Evolutionary conservation across 495 filamentous ascomycete genomes (phyloP).

Genomic region (Letharia lupina): DNA sequence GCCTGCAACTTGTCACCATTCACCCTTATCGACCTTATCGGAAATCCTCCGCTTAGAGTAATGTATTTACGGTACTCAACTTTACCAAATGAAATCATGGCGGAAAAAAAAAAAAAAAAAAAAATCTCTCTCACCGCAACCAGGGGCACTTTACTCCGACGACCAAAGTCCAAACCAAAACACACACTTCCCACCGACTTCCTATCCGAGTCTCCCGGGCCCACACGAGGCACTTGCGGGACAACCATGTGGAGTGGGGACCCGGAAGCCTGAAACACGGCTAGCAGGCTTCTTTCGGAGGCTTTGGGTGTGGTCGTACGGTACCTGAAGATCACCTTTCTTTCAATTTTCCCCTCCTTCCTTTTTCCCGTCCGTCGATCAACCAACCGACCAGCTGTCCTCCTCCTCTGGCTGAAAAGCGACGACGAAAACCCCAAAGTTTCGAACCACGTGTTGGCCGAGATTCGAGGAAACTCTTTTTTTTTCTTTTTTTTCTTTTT

Average conservation of each 20-base stretch:
- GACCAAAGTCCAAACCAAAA: not conserved
- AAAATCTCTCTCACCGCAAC: too few relatives aligned
- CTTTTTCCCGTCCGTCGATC: not conserved
- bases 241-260: not conserved
- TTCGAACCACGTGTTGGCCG: not conserved
- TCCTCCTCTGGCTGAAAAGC: not conserved
- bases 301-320: too few relatives aligned
- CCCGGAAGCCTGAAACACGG: not conserved
- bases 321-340: constrained; percentile 1
- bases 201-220: too few relatives aligned
- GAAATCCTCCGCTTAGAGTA: not conserved
- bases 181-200: not conserved
- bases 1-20: not conserved
- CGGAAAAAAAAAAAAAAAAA: too few relatives aligned
- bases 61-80: too few relatives aligned
- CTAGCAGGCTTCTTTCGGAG: not conserved
- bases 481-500: not conserved
- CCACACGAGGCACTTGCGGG: not conserved
- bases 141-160: too few relatives aligned
- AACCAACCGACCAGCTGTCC: too few relatives aligned
- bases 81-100: too few relatives aligned
- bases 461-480: not conserved
- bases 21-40: not conserved
- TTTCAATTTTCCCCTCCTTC: not conserved
- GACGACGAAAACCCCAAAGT: not conserved